These are phyloP conservation scores for Crithidia acanthocephali DNA, from an alignment of 208 protist species.

Conservation along the genomic window DNA sequence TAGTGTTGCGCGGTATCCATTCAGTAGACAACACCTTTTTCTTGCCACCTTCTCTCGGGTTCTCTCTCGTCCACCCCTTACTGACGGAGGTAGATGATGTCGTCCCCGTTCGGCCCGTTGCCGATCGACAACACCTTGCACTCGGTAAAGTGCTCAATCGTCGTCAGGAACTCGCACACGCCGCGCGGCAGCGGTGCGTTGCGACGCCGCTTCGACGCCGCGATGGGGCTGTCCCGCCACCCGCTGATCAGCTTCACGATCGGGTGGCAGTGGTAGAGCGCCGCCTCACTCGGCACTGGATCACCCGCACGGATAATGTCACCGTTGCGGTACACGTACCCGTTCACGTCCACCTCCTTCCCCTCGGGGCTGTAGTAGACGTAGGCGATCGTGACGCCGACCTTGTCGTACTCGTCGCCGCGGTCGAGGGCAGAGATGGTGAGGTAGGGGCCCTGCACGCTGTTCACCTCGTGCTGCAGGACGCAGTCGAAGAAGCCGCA, in stretches of 20 bases:
- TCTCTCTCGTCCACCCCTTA: conserved; percentile 18
- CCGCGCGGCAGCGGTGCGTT: conserved; percentile 73
- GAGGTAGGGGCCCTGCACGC: conserved; percentile 90
- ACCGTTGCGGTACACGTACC: conserved; percentile 79
- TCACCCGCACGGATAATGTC: conserved; percentile 92
- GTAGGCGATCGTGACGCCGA: conserved; percentile 91
- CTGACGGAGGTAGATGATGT: conserved; percentile 92
- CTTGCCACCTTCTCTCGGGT: too few relatives aligned
- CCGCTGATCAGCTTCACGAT: conserved; percentile 89
- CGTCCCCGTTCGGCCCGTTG: conserved; percentile 83
- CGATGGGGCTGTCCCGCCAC: conserved; percentile 83
- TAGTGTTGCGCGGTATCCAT: too few relatives aligned
- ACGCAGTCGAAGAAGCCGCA: conserved; percentile 94
- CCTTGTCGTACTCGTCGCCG: conserved; percentile 91
- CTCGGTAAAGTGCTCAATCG: conserved; percentile 87
- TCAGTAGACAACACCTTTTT: too few relatives aligned
- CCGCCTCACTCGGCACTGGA: conserved; percentile 80
- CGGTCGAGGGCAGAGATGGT: conserved; percentile 93
- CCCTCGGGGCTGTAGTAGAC: conserved; percentile 79
- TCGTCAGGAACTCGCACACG: conserved; percentile 78
- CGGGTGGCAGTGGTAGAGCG: conserved; percentile 83
- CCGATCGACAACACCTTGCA: conserved; percentile 92
- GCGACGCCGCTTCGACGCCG: conserved; percentile 52
- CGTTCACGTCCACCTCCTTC: conserved; percentile 65
- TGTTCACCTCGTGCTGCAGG: conserved; percentile 91